Percentiles rank a stretch among this genome's conserved stretches.
phyloP scores from a whole-genome alignment of 1,139 yeast species.

The Sugiyamaella xylanicola region DNA sequence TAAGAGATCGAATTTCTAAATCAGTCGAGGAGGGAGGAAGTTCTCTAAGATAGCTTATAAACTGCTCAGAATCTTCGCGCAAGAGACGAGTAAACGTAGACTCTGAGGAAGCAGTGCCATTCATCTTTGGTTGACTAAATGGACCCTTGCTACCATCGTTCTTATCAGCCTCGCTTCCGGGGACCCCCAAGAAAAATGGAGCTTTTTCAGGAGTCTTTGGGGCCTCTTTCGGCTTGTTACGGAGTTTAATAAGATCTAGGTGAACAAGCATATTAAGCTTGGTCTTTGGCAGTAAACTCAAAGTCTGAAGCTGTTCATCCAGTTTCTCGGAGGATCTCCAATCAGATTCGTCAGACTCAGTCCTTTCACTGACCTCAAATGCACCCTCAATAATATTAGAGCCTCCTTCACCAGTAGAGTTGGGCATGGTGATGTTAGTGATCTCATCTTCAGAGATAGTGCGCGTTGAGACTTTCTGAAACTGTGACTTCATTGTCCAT shows the following conservation, averaged over 20 bases:
- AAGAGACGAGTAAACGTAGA: slow-evolving; percentile 71
- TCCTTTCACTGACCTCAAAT: slow-evolving; percentile 43
- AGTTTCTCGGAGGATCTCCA: slow-evolving; percentile 70
- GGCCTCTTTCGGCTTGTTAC: slow-evolving; percentile 89
- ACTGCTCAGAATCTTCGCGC: slow-evolving; percentile 51
- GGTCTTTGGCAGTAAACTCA: slow-evolving; percentile 74
- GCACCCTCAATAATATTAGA: slow-evolving; percentile 80
- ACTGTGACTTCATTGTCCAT: slow-evolving; percentile 93
- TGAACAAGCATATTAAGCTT: slow-evolving; percentile 79
- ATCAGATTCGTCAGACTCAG: slow-evolving; percentile 38
- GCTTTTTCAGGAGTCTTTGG: slow-evolving; percentile 83
- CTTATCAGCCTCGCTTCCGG: slow-evolving; percentile 48
- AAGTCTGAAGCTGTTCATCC: slow-evolving; percentile 62
- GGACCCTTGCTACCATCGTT: slow-evolving; percentile 23
- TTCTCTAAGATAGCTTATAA: slow-evolving; percentile 57
- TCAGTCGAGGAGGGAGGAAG: slow-evolving; percentile 82
- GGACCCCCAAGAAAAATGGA: slow-evolving; percentile 74
- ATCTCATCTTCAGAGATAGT: slow-evolving; percentile 65
- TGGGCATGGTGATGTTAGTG: slow-evolving; percentile 62
- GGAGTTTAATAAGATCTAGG: slow-evolving; percentile 77
- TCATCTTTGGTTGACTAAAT: slow-evolving; percentile 49
- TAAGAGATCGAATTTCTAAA: slow-evolving; percentile 80
- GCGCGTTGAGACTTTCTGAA: slow-evolving; percentile 70
- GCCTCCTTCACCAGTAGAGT: slow-evolving; percentile 84
- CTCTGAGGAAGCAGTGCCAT: slow-evolving; percentile 52